Percentiles rank a stretch among this genome's conserved stretches.
phyloP scores from a whole-genome alignment of 2,329 filamentous ascomycete genomes.

The Talaromyces sp. region DNA sequence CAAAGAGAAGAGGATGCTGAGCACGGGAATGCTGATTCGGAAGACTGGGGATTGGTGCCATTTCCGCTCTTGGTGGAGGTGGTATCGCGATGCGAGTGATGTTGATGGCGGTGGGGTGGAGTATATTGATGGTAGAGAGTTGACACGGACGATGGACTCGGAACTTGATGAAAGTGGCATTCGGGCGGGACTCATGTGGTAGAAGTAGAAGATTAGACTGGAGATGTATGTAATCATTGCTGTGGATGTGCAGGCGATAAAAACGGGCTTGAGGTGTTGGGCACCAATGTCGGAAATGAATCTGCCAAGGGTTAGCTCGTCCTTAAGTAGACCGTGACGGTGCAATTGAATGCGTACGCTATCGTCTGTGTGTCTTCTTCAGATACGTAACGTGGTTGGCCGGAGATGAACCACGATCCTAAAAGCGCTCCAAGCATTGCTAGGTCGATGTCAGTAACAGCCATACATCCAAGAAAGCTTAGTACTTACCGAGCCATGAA shows the following conservation, averaged over 20 bases:
- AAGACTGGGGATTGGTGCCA: background rate
- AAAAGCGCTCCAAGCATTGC: conserved; percentile 16
- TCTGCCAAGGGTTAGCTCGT: background rate
- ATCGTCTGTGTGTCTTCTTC: conserved; percentile 17
- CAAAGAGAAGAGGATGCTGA: conserved; percentile 10
- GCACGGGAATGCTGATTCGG: background rate
- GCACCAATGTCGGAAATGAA: conserved; percentile 18
- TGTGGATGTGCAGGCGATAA: conserved; percentile 9
- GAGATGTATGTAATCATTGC: conserved; percentile 15
- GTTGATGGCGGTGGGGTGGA: background rate
- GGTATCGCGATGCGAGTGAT: background rate
- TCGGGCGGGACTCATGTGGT: background rate
- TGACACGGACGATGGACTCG: background rate
- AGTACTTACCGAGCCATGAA: conserved; percentile 14
- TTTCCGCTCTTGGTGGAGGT: background rate
- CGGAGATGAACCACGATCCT: conserved; percentile 14
- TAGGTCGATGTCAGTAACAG: background rate
- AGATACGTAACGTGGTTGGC: conserved; percentile 13
- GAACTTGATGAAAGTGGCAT: background rate
- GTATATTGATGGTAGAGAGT: background rate
- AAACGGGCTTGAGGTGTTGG: conserved; percentile 14
- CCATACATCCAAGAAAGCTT: background rate
- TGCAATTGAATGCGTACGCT: background rate
- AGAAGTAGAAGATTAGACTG: conserved; percentile 1
- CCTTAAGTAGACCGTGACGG: too few relatives aligned